Base-by-base conservation (phyloP, 2,329 filamentous ascomycete genomes). In the Zalaria obscura region DNA sequence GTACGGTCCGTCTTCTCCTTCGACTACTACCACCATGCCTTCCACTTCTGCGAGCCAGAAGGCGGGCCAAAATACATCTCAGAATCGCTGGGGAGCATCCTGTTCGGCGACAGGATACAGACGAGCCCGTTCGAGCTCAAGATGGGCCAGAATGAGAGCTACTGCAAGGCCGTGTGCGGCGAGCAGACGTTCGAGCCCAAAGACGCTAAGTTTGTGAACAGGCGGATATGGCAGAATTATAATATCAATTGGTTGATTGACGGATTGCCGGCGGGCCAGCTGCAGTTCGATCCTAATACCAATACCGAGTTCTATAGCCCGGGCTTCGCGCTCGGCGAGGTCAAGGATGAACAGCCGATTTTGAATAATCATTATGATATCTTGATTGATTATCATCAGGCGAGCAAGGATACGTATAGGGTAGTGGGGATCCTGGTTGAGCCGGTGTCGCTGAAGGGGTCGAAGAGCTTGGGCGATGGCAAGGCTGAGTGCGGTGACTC, bases 321-420 rank as follows among this genome's bases (percentile, higher is more conserved):
- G 8, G 91, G 91, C 1, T 98, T 98, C 62, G 72, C 84, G 41
- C 70, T 96, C 40, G 59, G 74, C 18, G 62, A 67, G 37, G 65
- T 72, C 27, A 69, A 73, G 4, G 69, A 73, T 35, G 71, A 66
- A 4, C 60, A 72, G 29, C 69, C 79, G 34, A 61, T 77, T 18
- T 63, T 98, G 58, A 85, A 95, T 69, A 98, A 95, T 61, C 91
- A 98, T 62, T 96, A 93, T 65, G 83, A 96, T 52, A 95, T 98
- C 52, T 62, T 80, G 39, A 75, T 98, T 54, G 89, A 98, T 53
- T 96, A 94, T 56, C 91, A 98, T 58, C 73, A 84, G 53, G 81
- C 89, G 33, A 72, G 69, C 9, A 70, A 75, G 48, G 65, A 81
- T 45, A 75, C 88, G 59, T 85, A 82, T 51, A 76, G 91, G 26